Conservation (phyloP, 163 green algal genomes). For the Chlorella variabilis region DNA sequence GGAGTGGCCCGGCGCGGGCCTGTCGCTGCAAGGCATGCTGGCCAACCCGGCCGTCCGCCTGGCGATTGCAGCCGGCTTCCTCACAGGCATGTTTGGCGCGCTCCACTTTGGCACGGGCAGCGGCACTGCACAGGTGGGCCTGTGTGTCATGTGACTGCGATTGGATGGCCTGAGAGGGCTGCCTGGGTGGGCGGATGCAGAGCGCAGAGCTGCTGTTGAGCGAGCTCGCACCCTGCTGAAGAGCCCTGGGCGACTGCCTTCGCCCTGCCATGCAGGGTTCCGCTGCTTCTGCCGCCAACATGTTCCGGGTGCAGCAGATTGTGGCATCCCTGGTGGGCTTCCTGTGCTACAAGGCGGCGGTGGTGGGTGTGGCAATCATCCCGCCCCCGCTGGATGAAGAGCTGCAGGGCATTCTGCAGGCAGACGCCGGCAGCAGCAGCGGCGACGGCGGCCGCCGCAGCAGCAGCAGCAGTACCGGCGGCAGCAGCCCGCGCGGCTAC, state of each 20-base stretch:
- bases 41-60: constrained; percentile 20
- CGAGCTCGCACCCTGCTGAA: too few relatives aligned
- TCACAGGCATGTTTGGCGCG: background rate
- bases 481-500: background rate
- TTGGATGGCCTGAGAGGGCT: too few relatives aligned
- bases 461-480: background rate
- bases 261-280: too few relatives aligned
- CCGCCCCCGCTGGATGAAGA: background rate
- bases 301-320: constrained; percentile 40
- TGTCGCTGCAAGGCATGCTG: background rate
- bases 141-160: too few relatives aligned
- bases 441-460: background rate
- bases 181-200: too few relatives aligned
- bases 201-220: too few relatives aligned
- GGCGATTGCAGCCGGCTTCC: background rate
- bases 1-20: background rate
- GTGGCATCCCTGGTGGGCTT: constrained; percentile 34
- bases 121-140: background rate
- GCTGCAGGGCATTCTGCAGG: background rate
- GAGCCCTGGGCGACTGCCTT: too few relatives aligned
- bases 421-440: background rate
- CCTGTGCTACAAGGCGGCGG: constrained; percentile 41
- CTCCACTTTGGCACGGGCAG: too few relatives aligned
- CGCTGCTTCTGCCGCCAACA: too few relatives aligned
- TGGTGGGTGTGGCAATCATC: constrained; percentile 29